phyloP scores from a whole-genome alignment of 2,329 filamentous ascomycete species.

The Pestalotiopsis sp. region DNA sequence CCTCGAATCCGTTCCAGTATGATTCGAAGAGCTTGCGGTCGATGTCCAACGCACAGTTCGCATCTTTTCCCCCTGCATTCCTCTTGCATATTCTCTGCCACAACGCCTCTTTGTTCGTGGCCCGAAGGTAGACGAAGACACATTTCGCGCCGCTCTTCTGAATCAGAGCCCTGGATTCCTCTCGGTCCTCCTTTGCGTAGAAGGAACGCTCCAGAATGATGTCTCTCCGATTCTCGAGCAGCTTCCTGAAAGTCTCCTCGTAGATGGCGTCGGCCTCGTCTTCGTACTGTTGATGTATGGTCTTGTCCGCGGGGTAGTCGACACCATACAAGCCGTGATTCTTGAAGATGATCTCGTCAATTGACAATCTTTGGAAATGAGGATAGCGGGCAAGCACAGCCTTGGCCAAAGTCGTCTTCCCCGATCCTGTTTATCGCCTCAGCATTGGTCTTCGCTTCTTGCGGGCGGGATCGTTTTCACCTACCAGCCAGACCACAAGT shows the following conservation, averaged over 20 bases:
- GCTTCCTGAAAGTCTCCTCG: neutral
- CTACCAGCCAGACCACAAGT: constrained; percentile 32
- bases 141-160: constrained; percentile 22
- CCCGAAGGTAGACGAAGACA: constrained; percentile 32
- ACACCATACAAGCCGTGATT: constrained; percentile 28
- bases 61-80: constrained; percentile 30
- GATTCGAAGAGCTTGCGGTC: constrained; percentile 22
- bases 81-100: constrained; percentile 34
- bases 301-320: constrained; percentile 28
- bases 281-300: constrained; percentile 18
- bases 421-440: constrained; percentile 22
- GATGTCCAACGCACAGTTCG: constrained; percentile 23
- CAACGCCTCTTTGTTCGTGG: constrained; percentile 27
- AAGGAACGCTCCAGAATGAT: constrained; percentile 35
- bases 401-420: constrained; percentile 32
- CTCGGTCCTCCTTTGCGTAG: constrained; percentile 32
- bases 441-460: no score
- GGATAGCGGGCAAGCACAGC: constrained; percentile 24
- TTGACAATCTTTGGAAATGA: constrained; percentile 27
- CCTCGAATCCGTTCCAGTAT: constrained; percentile 27
- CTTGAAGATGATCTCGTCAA: constrained; percentile 26
- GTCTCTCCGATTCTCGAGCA: constrained; percentile 21
- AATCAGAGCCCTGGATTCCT: constrained; percentile 29
- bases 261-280: constrained; percentile 21
- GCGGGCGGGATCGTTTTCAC: neutral